Evolutionary conservation across 768 basidiomycete species (phyloP), one percentile per base, ranked within the genome.

Genomic region (Thelephora ganbajun): DNA sequence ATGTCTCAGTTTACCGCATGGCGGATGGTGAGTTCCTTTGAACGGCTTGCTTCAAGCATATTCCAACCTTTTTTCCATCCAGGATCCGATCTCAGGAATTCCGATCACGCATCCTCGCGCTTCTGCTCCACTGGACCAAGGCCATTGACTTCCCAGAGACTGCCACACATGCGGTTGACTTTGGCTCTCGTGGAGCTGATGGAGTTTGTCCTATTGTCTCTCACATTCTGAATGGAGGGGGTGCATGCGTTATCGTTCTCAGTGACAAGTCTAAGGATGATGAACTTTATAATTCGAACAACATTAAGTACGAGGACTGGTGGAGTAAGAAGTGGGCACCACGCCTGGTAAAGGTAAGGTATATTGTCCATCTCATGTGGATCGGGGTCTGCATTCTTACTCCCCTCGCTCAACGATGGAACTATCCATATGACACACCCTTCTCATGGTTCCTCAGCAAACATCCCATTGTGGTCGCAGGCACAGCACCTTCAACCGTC

Each of bases 391-490:
- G 46, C 26, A 47, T 41, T 35, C 26, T 56, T 16, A 59, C 45
- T 1, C 0, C 13, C 16, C 5, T 20, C 11, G n/a, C 45, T 51
- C 50, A 94, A 88, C 54, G 91, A 98, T 65, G 96, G 96, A 34
- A 80, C 77, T 51, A 68, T 98, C 46, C 83, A 93, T 63, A 73
- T 99, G 92, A 99, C 63, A 97, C 94, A 0, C 85, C 91, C 3
- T 94, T 97, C 74, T 94, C 94, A 44, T 86, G 96, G 50, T 76
- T 99, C 39, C 66, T 99, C 37, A 89, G 91, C 56, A 99, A 98
- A 68, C 81, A 96, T 2, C 96, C 96, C 30, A 84, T 99, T 65
- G 98, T 98, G 96, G 92, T 99, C 35, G 94, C 93, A 44, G 96
- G 96, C 50, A 98, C 54, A 83, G 92, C n/a, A n/a, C n/a, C n/a